Base-by-base conservation (phyloP, 345 rosid genomes). In the Salix suchowensis region DNA sequence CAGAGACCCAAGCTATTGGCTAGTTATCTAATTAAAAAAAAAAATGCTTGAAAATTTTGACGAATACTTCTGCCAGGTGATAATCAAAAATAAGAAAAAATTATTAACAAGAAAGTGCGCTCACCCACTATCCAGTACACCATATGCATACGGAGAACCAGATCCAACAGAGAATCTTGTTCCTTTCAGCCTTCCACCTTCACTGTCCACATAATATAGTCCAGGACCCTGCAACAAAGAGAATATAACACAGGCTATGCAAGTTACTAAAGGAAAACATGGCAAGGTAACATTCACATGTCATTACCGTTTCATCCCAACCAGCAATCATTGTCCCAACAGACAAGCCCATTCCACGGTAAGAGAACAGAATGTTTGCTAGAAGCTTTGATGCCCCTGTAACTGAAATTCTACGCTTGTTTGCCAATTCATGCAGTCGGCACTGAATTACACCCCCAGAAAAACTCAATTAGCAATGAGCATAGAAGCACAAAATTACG, bases 241-340 rank as follows among this genome's bases (percentile, higher is more conserved):
- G 16, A 77, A 36, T 54, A 68, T 37, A 54, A 5, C 79, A 48
- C n/a, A 1, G 26, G 64, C 50, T 66, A 76, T 16, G 69, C 34
- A 34, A 55, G 6, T 12, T 32, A 12, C 11, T 16, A 61, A 61
- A 21, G 7, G 21, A 6, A 30, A 30, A 30, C 19, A 55, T 18
- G 44, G 55, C 7, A 30, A 0, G 34, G 26, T 34, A 67, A 84
- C n/a, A 30, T 79, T 64, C 18, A 32, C 6, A 40, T 58, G 6
- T 71, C 2, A 70, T 79, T 78, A 94, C 98, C 81, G 97, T 94
- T 84, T 96, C 99, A 83, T 94, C 99, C 98, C 97, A 96, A 77
- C 99, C 99, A 74, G 99, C 98, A 77, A 96, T 94, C 99, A 94
- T 96, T 52, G 99, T 96, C 67, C 98, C 99, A 66, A 96, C 97